These are phyloP conservation scores for Corinectria fuckeliana DNA, from an alignment of 2,329 filamentous ascomycete species.

Conservation along the genomic window DNA sequence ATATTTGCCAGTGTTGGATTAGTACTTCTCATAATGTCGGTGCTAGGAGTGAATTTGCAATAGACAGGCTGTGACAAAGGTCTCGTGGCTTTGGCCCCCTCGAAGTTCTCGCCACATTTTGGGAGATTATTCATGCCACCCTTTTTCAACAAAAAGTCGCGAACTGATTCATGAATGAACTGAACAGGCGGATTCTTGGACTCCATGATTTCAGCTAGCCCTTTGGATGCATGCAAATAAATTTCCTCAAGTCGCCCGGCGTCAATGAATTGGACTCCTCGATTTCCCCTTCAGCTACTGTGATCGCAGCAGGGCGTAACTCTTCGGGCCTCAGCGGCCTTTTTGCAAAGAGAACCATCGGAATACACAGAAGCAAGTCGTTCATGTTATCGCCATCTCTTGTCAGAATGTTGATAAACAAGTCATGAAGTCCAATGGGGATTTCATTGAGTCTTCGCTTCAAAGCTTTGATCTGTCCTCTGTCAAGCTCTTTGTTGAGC, in stretches of 20 bases:
- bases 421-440: conserved; percentile 47
- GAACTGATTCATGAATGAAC: background rate
- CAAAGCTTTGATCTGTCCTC: conserved; percentile 35
- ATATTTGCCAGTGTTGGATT: background rate
- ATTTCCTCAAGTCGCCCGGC: background rate
- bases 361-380: conserved; percentile 53
- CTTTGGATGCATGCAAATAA: background rate
- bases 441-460: conserved; percentile 42
- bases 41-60: background rate
- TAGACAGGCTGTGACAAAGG: background rate
- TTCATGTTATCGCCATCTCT: conserved; percentile 52
- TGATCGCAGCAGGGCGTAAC: conserved; percentile 45
- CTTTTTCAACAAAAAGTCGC: background rate
- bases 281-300: background rate
- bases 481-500: conserved; percentile 43
- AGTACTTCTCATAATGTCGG: background rate
- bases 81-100: background rate
- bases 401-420: conserved; percentile 59
- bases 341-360: conserved; percentile 58
- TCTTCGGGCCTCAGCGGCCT: conserved; percentile 51
- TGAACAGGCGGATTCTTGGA: background rate
- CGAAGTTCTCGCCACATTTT: background rate
- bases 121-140: background rate
- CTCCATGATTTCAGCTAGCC: background rate
- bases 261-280: background rate